Evolutionary conservation across 495 filamentous ascomycete species (phyloP).

Genomic region (Mytilinidion resinicola): DNA sequence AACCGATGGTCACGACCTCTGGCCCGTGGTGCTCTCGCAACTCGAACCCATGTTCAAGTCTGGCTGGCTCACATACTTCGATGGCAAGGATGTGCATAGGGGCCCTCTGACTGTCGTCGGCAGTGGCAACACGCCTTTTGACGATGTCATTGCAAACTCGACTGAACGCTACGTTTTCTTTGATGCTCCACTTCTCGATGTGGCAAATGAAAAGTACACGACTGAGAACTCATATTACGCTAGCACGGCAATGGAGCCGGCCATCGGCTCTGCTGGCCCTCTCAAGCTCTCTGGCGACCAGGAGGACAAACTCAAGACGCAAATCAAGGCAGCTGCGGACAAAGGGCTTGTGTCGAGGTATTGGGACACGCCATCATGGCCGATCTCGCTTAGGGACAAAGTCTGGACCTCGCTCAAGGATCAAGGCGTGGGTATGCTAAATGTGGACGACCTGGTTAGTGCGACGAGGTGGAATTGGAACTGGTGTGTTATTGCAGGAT

Average conservation of each 20-base stretch:
- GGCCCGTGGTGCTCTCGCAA: slow-evolving; percentile 38
- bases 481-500: slow-evolving; percentile 20
- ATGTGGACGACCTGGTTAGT: slow-evolving; percentile 21
- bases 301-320: slow-evolving; percentile 12
- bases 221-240: slow-evolving; percentile 23
- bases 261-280: slow-evolving; percentile 9
- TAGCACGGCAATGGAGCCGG: slow-evolving; percentile 12
- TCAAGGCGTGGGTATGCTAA: slow-evolving; percentile 20
- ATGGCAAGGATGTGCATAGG: slow-evolving; percentile 35
- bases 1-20: slow-evolving; percentile 34
- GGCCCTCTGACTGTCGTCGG: slow-evolving; percentile 44
- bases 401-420: slow-evolving; percentile 16
- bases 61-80: slow-evolving; percentile 40
- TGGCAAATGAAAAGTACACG: slow-evolving; percentile 10
- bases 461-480: slow-evolving; percentile 26
- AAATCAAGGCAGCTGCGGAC: slow-evolving; percentile 15
- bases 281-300: slow-evolving; percentile 5
- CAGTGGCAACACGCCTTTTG: slow-evolving; percentile 41
- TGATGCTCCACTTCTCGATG: slow-evolving; percentile 15
- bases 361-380: slow-evolving; percentile 22
- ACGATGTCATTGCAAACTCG: slow-evolving; percentile 10
- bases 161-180: slow-evolving; percentile 22
- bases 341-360: slow-evolving; percentile 21
- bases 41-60: slow-evolving; percentile 38
- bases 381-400: slow-evolving; percentile 19